Evolutionary conservation across 2,329 filamentous ascomycete genomes (phyloP).

Genomic region (Phialophora expanda): DNA sequence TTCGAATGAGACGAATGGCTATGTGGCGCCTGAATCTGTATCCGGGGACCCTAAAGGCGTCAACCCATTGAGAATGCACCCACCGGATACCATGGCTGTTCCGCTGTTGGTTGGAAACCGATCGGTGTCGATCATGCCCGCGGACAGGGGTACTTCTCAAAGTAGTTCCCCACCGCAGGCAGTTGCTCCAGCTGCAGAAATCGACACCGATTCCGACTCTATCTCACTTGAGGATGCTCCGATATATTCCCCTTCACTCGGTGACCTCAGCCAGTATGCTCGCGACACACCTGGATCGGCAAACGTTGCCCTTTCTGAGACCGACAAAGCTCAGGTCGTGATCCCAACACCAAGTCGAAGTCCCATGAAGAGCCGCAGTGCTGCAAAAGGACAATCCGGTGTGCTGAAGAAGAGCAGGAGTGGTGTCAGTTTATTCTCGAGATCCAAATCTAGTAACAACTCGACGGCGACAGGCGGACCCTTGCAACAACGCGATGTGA

Average conservation of each 20-base stretch:
- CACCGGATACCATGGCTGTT: conserved; percentile 29
- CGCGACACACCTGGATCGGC: conserved; percentile 32
- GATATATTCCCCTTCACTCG: conserved; percentile 39
- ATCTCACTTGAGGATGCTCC: conserved; percentile 34
- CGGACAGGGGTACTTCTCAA: background rate
- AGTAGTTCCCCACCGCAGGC: conserved; percentile 4
- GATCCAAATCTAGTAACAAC: conserved; percentile 20
- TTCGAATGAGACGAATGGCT: conserved; percentile 27
- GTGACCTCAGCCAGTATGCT: conserved; percentile 37
- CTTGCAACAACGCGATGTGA: conserved; percentile 19
- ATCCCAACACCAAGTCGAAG: conserved; percentile 28
- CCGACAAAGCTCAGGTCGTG: background rate
- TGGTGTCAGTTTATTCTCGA: conserved; percentile 28
- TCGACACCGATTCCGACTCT: conserved; percentile 30
- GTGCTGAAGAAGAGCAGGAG: conserved; percentile 34
- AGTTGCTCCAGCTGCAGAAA: conserved; percentile 9
- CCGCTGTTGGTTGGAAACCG: conserved; percentile 12
- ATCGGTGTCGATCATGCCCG: background rate
- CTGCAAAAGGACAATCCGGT: background rate
- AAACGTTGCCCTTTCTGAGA: background rate
- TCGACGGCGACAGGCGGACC: conserved; percentile 6
- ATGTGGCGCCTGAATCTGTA: conserved; percentile 26
- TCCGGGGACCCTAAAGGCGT: conserved; percentile 21
- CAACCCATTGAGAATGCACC: conserved; percentile 37
- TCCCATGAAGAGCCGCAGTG: conserved; percentile 12